A percentile compares a stretch with the other conserved stretches of the same genome.
Conservation (phyloP, 2,329 filamentous ascomycete species). For the Beauveria medogensis region DNA sequence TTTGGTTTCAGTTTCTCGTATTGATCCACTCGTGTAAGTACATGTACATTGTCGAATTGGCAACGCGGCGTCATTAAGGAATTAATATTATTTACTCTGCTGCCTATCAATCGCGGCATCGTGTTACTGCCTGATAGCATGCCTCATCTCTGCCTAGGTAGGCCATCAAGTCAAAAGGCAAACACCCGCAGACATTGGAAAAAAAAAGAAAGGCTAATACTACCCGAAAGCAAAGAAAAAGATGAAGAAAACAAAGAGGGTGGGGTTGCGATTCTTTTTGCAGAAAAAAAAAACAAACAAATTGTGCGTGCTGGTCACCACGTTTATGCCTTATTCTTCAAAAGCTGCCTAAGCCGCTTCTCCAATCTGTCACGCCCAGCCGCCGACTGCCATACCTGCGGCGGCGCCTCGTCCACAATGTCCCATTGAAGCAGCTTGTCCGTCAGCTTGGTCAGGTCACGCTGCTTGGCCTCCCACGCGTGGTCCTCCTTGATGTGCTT, state of each 20-base stretch:
- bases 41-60: not conserved
- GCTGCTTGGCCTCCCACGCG: conserved; percentile 77
- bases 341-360: conserved; percentile 64
- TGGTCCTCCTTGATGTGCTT: conserved; percentile 56
- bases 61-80: not conserved
- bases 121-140: not conserved
- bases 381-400: conserved; percentile 73
- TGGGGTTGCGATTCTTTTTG: no score
- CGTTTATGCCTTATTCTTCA: conserved; percentile 27
- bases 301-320: not conserved
- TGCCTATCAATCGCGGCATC: not conserved
- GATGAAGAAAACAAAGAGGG: no score
- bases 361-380: conserved; percentile 71
- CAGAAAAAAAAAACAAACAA: not conserved
- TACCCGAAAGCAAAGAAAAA: no score
- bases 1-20: not conserved
- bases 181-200: not conserved
- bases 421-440: conserved; percentile 77
- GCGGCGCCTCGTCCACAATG: conserved; percentile 73
- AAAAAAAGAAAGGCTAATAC: not conserved
- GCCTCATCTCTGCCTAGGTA: not conserved
- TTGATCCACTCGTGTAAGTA: not conserved
- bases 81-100: not conserved
- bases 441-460: conserved; percentile 74
- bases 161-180: not conserved